A percentile compares a stretch with the other conserved stretches of the same genome.
These are phyloP conservation scores for California macrophylla DNA, from an alignment of 441 rosid genomes.

Conservation along the genomic window DNA sequence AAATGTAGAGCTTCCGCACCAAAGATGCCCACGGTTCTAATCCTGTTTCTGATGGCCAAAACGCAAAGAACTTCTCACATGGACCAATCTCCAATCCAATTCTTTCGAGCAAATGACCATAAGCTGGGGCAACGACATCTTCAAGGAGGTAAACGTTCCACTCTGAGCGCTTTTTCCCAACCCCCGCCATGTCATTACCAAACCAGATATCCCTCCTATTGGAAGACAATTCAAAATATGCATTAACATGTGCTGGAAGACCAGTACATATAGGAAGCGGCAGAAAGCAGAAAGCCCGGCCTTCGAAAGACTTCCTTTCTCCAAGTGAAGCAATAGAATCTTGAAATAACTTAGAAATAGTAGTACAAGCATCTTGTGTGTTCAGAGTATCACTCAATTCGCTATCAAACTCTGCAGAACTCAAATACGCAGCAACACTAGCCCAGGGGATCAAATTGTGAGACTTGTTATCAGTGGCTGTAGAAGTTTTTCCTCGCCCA, in stretches of 20 bases:
- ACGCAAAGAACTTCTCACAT: constrained; percentile 66
- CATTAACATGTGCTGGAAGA: constrained; percentile 89
- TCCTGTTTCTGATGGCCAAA: constrained; percentile 70
- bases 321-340: constrained; percentile 39
- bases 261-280: constrained; percentile 87
- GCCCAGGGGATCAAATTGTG: constrained; percentile 92
- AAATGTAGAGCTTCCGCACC: constrained; percentile 59
- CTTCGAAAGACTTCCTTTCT: constrained; percentile 54
- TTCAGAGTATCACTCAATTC: constrained; percentile 26
- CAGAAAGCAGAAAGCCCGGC: constrained; percentile 95
- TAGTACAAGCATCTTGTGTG: constrained; percentile 22
- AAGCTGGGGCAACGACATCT: constrained; percentile 83
- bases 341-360: constrained; percentile 40
- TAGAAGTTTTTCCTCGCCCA: constrained; percentile 32
- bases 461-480: constrained; percentile 40
- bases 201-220: constrained; percentile 99
- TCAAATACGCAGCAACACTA: constrained; percentile 81
- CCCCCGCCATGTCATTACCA: constrained; percentile 99
- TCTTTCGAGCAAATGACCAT: constrained; percentile 84
- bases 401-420: constrained; percentile 45
- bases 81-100: constrained; percentile 79
- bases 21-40: constrained; percentile 95
- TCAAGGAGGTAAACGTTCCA: constrained; percentile 91
- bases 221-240: constrained; percentile 93
- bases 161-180: constrained; percentile 88